Evolutionary conservation across 805 yeast species (phyloP), one percentile per base, ranked within the genome.

Genomic region (Candida endomychidarum): DNA sequence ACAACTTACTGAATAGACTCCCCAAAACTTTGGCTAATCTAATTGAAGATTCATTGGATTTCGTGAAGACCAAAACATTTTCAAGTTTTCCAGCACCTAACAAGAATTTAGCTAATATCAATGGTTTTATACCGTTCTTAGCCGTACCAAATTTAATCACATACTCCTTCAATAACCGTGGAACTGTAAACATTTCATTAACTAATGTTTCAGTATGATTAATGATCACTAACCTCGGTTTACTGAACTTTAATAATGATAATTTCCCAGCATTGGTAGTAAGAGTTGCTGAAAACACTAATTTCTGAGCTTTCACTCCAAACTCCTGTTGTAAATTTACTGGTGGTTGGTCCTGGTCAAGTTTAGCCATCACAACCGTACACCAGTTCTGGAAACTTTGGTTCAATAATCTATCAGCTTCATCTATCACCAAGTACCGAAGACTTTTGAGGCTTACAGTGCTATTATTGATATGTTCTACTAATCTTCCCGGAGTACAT

Each of bases 361-460:
- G 62, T 37, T 63, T 68, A 4, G 53, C 41, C 7, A 80, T 67
- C 22, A 82, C 70, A 33, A 67, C 71, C 56, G 73, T 70, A 64
- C 86, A 75, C 99, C 99, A 93, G 58, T 89, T 88, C 62, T 93
- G 97, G 61, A 88, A 93, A 10, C 86, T 78, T 59, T 93, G 97
- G 54, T 87, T 88, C 48, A 93, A 67, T 42, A 86, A 63, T 46
- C 88, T 67, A 61, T 86, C 95, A 7, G 91, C 95, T 60, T 86
- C 95, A 63, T 86, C 95, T 37, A 86, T 74, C 8, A 86, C 78
- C 51, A 86, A 65, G 56, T 73, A 84, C 47, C 77, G 70, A 42
- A 90, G 67, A 37, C 73, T 67, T 17, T 63, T 59, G 43, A 89
- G 60, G 42, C 61, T 65, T 12, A 84, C 57, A n/a, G 65, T 49